These are phyloP conservation scores for Eremochloa ophiuroides DNA, from an alignment of 176 grass and related monocot genomes.

Conservation along the genomic window DNA sequence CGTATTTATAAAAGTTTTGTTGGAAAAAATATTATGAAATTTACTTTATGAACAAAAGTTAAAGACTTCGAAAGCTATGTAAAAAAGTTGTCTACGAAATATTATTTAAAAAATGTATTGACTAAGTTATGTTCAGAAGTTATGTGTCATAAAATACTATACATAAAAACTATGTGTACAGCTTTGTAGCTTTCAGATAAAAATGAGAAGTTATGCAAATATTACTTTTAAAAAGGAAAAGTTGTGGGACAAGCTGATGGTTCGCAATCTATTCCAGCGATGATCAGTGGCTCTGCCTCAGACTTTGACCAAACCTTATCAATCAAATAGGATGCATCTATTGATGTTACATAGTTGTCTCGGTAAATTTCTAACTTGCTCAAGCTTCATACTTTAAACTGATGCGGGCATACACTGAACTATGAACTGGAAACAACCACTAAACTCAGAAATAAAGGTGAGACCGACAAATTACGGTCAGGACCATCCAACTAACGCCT, in stretches of 20 bases:
- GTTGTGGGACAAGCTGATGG: neutral
- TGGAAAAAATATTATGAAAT: neutral
- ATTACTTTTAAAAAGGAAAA: neutral
- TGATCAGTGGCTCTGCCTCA: neutral
- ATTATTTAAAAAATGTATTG: neutral
- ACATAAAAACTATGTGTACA: neutral
- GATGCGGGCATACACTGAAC: neutral
- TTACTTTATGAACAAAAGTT: neutral
- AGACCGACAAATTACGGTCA: conserved; percentile 16
- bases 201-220: neutral
- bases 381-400: neutral
- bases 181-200: neutral
- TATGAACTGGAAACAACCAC: conserved; percentile 5
- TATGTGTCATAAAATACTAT: neutral
- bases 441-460: neutral
- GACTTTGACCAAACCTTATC: neutral
- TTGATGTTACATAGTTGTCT: neutral
- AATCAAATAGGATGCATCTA: neutral
- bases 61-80: neutral
- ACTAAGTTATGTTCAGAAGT: neutral
- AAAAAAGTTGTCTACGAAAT: neutral
- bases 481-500: conserved; percentile 16
- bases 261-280: too few species aligned
- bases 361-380: neutral
- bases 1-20: neutral